Evolutionary conservation across 768 basidiomycete species (phyloP).

Genomic region (Amanita exitialis): DNA sequence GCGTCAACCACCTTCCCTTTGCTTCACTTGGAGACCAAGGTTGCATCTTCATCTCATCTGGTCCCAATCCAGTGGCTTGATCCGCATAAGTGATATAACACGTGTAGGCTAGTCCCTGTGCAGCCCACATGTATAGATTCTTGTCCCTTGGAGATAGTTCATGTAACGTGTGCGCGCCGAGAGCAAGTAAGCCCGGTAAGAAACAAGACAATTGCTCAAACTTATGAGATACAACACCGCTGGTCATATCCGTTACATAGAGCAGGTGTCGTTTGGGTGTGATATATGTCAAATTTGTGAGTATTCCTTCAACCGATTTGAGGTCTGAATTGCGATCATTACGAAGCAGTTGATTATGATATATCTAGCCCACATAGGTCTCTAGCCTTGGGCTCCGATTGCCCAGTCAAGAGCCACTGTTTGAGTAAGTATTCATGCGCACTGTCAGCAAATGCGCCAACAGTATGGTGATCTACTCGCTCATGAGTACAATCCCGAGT

Average conservation of each 20-base stretch:
- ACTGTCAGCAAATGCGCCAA: constrained; percentile 64
- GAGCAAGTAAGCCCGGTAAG: constrained; percentile 50
- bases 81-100: constrained; percentile 60
- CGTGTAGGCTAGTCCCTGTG: constrained; percentile 49
- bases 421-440: constrained; percentile 72
- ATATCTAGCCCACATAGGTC: constrained; percentile 43
- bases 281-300: constrained; percentile 44
- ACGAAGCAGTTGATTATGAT: not conserved
- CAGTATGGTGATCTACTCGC: constrained; percentile 20
- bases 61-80: constrained; percentile 51
- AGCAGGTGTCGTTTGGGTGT: constrained; percentile 43
- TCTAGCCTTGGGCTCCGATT: constrained; percentile 37
- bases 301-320: constrained; percentile 37
- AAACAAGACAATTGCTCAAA: constrained; percentile 60
- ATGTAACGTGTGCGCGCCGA: constrained; percentile 36
- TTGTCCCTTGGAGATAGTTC: constrained; percentile 21
- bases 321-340: constrained; percentile 30
- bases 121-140: constrained; percentile 48
- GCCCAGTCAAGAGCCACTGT: constrained; percentile 50
- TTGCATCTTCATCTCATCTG: constrained; percentile 39
- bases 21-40: constrained; percentile 7
- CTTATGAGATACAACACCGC: constrained; percentile 26
- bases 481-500: not conserved
- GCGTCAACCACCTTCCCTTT: constrained; percentile 25
- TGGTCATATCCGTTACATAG: constrained; percentile 40